Base-by-base conservation (phyloP, 495 filamentous ascomycete genomes). In the Penicillium turbatum region DNA sequence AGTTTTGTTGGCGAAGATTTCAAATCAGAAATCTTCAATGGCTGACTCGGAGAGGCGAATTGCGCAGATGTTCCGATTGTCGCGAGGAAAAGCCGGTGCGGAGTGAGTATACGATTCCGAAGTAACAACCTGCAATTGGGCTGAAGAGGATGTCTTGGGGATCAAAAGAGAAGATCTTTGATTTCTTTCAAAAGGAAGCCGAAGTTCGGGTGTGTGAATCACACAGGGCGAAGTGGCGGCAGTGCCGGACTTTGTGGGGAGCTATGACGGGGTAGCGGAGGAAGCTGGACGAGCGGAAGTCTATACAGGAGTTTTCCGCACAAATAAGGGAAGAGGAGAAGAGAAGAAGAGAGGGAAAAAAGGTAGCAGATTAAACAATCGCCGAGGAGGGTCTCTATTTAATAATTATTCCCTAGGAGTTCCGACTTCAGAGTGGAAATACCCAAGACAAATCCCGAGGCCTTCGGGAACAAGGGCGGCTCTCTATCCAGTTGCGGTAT, bases 271-370 rank as follows among this genome's bases (percentile, higher is more conserved):
- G 66, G 70, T 64, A 70, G 69, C 68, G 72, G 71, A 73, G 66
- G 63, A 41, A 60, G 62, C 60, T 75, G 72, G 72, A 72, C 72
- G 71, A 75, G 64, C 72, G 72, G 72, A 75, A 70, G 65, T 48
- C 38, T 51, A 42, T 58, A 57, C 27, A 61, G 43, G 30, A 31
- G 6, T 31, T 31, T 29, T 52, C 44, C 30, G 7, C 34, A 19
- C 41, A 46, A 1, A 38, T 5, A 29, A 42, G 31, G 41, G 21
- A 10, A 27, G 11, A 42, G 34, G 39, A 21, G 9, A 27, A 13
- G 44, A 42, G 16, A 29, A 27, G 41, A 44, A 24, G 12, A 48
- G 30, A 49, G 17, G 16, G 24, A 26, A 34, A 34, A 42, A 35
- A n/a, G 19, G 39, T 48, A 42, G 13, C 13, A 40, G 47, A 37